These are phyloP conservation scores for Alternaria ventricosa DNA, from an alignment of 2,329 filamentous ascomycete species.

Conservation along the genomic window DNA sequence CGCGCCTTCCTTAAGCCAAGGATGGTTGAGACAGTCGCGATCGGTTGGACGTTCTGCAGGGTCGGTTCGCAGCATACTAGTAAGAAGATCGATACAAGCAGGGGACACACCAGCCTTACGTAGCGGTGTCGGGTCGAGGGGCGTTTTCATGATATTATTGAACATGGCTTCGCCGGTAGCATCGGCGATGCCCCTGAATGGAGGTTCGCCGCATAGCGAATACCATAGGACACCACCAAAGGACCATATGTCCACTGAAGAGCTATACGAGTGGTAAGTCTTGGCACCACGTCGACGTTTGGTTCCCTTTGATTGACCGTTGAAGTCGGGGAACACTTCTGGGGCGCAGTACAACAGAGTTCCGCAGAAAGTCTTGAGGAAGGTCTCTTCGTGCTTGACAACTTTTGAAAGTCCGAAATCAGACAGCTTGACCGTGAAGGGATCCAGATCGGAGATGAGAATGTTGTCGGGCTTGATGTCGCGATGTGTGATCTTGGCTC, in stretches of 20 bases:
- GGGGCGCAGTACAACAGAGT: conserved; percentile 95
- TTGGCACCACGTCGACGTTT: conserved; percentile 65
- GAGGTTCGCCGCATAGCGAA: conserved; percentile 77
- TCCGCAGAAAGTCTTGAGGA: conserved; percentile 94
- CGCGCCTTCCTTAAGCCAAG: conserved; percentile 70
- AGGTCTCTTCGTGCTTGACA: conserved; percentile 86
- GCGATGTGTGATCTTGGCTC: conserved; percentile 90
- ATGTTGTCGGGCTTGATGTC: conserved; percentile 99
- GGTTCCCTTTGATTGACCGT: conserved; percentile 68
- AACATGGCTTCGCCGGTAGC: conserved; percentile 81
- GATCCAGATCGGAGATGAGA: conserved; percentile 74
- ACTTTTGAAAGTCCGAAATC: conserved; percentile 98
- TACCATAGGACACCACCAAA: conserved; percentile 92
- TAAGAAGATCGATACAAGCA: conserved; percentile 74
- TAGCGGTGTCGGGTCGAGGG: conserved; percentile 71
- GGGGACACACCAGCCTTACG: conserved; percentile 65
- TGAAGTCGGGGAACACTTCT: conserved; percentile 88
- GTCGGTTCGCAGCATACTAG: conserved; percentile 80
- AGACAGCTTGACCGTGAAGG: conserved; percentile 86
- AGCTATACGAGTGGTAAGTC: conserved; percentile 73
- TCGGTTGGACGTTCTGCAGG: conserved; percentile 80
- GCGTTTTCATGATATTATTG: conserved; percentile 81
- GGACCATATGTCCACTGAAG: conserved; percentile 96
- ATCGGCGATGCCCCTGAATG: conserved; percentile 79
- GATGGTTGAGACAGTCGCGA: conserved; percentile 70